phyloP scores from a whole-genome alignment of 202 grass and related monocot genomes.

The Digitaria exilis region DNA sequence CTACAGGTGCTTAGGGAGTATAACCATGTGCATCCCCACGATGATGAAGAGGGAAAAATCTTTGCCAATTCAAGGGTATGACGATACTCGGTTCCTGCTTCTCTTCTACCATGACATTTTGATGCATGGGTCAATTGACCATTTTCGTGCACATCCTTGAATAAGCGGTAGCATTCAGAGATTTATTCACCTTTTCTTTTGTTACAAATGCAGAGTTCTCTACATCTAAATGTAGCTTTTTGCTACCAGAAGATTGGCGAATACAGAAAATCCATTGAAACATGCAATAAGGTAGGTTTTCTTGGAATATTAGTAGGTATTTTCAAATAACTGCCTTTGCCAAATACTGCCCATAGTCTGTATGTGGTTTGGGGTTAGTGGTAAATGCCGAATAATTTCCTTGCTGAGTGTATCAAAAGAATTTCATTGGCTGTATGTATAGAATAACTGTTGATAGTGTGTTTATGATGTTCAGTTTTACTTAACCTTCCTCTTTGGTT shows the following conservation, averaged over 20 bases:
- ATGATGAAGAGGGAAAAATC: slow-evolving; percentile 96
- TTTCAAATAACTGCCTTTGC: not conserved
- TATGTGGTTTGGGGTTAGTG: slow-evolving; percentile 29
- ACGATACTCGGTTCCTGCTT: slow-evolving; percentile 6
- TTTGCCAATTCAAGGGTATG: slow-evolving; percentile 96
- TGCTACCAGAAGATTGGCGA: slow-evolving; percentile 95
- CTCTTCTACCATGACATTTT: slow-evolving; percentile 12
- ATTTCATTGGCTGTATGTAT: not conserved
- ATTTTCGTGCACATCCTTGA: not conserved
- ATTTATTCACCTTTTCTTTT: slow-evolving; percentile 43
- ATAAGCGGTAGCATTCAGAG: slow-evolving; percentile 5
- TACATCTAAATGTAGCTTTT: slow-evolving; percentile 94
- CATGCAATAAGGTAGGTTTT: slow-evolving; percentile 87
- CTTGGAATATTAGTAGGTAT: not conserved
- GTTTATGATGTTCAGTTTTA: slow-evolving; percentile 13
- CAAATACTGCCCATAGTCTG: slow-evolving; percentile 10
- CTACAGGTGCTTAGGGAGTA: slow-evolving; percentile 90
- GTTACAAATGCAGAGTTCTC: slow-evolving; percentile 60
- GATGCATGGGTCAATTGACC: slow-evolving; percentile 3
- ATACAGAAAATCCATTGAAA: slow-evolving; percentile 86
- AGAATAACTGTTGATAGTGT: not conserved
- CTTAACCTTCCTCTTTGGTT: not conserved
- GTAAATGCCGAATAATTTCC: not conserved
- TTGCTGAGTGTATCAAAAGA: not conserved
- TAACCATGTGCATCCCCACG: slow-evolving; percentile 96